A percentile compares a stretch with the other conserved stretches of the same genome.
Evolutionary conservation across 257 asterid species (phyloP).

Genomic region (Linaria vulgaris): DNA sequence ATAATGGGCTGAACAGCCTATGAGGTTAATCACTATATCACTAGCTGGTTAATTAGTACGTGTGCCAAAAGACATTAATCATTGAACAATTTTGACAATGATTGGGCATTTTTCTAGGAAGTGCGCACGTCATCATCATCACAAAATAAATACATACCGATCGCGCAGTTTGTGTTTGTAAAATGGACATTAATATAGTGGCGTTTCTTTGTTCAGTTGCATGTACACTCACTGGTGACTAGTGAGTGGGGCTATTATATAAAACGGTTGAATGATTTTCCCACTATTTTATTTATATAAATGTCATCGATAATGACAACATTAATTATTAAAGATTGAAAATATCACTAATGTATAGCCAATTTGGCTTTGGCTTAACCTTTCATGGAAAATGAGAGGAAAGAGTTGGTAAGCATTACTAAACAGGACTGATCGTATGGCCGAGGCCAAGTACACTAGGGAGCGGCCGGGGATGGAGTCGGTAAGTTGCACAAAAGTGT

Average conservation of each 20-base stretch:
- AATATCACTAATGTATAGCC: neutral
- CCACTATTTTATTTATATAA: neutral
- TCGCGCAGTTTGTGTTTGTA: constrained; percentile 1
- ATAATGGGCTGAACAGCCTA: neutral
- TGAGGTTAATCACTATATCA: neutral
- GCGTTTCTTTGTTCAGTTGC: constrained; percentile 23
- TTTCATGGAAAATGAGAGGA: constrained; percentile 18
- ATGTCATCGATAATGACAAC: constrained; percentile 28
- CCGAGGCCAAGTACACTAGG: no score
- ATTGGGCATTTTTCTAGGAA: constrained; percentile 34
- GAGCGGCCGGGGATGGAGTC: no score
- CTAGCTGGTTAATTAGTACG: neutral
- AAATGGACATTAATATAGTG: constrained; percentile 20
- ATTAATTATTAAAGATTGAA: constrained; percentile 15
- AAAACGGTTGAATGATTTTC: constrained; percentile 16
- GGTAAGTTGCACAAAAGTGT: no score
- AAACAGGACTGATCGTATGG: no score
- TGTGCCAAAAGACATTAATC: constrained; percentile 25
- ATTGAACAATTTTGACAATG: constrained; percentile 40
- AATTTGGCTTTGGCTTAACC: neutral
- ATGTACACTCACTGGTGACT: constrained; percentile 31
- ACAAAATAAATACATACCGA: neutral
- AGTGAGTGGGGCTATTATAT: constrained; percentile 12
- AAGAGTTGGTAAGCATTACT: constrained; percentile 5
- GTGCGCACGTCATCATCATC: constrained; percentile 35